phyloP scores from a whole-genome alignment of 306 rosid species.

The Dalbergia cultrata region DNA sequence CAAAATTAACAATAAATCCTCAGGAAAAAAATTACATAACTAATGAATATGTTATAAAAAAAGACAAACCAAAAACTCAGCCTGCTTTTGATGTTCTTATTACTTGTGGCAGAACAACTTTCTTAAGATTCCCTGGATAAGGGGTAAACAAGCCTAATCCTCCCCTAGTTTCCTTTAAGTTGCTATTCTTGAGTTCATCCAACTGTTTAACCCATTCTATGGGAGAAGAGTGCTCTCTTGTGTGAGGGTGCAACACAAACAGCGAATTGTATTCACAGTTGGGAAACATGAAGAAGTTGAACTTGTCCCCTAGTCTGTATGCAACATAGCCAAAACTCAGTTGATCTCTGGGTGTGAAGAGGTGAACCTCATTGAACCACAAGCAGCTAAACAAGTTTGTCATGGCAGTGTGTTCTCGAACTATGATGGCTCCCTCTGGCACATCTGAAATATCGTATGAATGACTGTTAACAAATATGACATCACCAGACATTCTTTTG shows the following conservation, averaged over 20 bases:
- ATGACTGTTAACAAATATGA: constrained; percentile 31
- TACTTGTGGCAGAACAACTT: constrained; percentile 76
- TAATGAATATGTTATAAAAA: constrained; percentile 36
- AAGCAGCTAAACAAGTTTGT: constrained; percentile 93
- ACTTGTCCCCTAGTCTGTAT: constrained; percentile 75
- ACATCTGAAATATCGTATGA: constrained; percentile 74
- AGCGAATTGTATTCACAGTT: constrained; percentile 96
- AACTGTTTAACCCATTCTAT: constrained; percentile 94
- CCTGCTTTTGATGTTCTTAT: constrained; percentile 94
- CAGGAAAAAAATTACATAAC: constrained; percentile 39
- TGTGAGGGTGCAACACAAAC: constrained; percentile 95
- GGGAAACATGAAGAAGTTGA: constrained; percentile 88
- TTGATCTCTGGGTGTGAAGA: constrained; percentile 98
- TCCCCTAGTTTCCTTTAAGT: constrained; percentile 82
- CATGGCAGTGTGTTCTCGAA: constrained; percentile 82
- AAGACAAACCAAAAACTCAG: constrained; percentile 54
- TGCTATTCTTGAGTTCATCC: constrained; percentile 71
- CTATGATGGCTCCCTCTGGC: constrained; percentile 93
- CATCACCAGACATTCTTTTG: constrained; percentile 25
- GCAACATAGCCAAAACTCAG: constrained; percentile 95
- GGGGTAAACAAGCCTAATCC: constrained; percentile 95
- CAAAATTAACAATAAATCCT: constrained; percentile 39
- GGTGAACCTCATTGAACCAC: constrained; percentile 98
- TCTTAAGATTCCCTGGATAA: constrained; percentile 78
- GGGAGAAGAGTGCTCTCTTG: constrained; percentile 97